These are phyloP conservation scores for Arachnopeziza araneosa DNA, from an alignment of 2,329 filamentous ascomycete species.

Conservation along the genomic window DNA sequence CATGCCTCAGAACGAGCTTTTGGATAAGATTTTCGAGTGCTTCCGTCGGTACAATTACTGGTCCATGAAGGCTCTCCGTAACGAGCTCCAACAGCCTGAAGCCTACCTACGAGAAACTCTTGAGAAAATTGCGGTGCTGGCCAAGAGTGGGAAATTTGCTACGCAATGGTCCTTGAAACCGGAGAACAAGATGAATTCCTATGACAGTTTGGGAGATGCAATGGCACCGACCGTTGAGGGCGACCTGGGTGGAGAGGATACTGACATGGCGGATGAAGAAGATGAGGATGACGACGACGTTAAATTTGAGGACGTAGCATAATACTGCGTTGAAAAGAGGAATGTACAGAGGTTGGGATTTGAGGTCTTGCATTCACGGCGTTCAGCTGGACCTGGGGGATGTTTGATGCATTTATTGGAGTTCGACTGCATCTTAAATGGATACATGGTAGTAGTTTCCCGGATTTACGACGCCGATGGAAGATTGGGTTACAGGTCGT, in stretches of 20 bases:
- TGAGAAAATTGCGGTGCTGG: conserved; percentile 74
- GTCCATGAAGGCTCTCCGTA: conserved; percentile 83
- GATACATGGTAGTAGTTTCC: neutral
- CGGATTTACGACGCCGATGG: neutral
- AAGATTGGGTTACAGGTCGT: no score
- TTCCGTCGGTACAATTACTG: conserved; percentile 89
- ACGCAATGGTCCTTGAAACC: conserved; percentile 79
- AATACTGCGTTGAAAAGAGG: neutral
- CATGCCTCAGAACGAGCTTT: conserved; percentile 80
- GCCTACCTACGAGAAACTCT: conserved; percentile 84
- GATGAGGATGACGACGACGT: conserved; percentile 61
- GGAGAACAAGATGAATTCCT: conserved; percentile 55
- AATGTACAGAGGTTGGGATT: no score
- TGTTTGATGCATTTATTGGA: neutral
- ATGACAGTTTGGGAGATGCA: conserved; percentile 47
- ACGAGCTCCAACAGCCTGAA: conserved; percentile 77
- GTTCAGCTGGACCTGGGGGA: neutral
- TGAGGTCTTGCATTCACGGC: neutral
- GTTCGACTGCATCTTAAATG: neutral
- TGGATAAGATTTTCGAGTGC: conserved; percentile 77
- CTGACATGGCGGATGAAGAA: conserved; percentile 54
- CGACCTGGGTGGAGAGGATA: conserved; percentile 41
- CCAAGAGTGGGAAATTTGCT: conserved; percentile 78
- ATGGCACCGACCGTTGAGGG: conserved; percentile 41
- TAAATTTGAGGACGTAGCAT: conserved; percentile 72